phyloP scores from a whole-genome alignment of 83 land plant genomes.

The Picea abies region DNA sequence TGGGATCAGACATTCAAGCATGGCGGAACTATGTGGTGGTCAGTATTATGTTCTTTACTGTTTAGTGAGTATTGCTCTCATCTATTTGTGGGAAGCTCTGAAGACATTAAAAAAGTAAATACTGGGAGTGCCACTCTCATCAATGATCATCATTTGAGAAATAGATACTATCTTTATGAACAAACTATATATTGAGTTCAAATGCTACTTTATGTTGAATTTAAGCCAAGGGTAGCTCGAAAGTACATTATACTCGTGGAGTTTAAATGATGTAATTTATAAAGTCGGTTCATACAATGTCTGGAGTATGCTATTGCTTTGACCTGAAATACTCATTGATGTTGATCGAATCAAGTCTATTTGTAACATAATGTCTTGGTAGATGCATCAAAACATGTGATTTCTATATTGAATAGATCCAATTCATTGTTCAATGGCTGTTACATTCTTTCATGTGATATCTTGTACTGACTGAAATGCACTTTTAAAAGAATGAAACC shows the following conservation, averaged over 20 bases:
- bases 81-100: background rate
- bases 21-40: conserved; percentile 79
- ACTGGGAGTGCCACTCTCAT: background rate
- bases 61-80: background rate
- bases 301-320: background rate
- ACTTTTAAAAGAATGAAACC: background rate
- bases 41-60: conserved; percentile 22
- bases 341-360: background rate
- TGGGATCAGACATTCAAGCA: conserved; percentile 30
- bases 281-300: background rate
- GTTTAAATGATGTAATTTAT: background rate
- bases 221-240: background rate
- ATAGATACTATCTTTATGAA: background rate
- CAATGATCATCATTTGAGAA: background rate
- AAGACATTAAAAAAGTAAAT: background rate
- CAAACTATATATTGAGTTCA: background rate
- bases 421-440: background rate
- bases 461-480: background rate
- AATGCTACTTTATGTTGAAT: background rate
- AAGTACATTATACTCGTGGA: background rate
- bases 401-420: background rate
- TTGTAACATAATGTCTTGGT: background rate
- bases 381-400: background rate
- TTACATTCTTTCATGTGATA: background rate
- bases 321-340: background rate